Evolutionary conservation across 2,329 filamentous ascomycete species (phyloP), one percentile per base, ranked within the genome.

Genomic region (Ampelomyces quisqualis): DNA sequence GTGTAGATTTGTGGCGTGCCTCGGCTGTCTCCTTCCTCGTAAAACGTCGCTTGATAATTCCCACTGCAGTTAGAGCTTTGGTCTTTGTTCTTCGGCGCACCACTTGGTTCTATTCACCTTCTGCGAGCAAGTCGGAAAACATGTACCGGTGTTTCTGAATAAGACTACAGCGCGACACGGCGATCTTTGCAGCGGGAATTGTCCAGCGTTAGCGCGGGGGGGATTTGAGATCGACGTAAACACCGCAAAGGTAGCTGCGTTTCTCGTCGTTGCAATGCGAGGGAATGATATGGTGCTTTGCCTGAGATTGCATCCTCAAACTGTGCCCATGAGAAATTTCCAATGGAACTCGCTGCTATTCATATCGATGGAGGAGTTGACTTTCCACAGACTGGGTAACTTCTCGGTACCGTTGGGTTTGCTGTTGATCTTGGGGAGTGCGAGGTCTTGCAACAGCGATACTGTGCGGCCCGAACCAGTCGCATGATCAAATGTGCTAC

Each of bases 401-500:
- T 51, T 49, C 13, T 65, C 59, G 4, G 44, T 34, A 15, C 57
- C 57, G 38, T 60, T 62, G 11, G 26, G 31, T 18, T 44, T 42
- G 4, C 57, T 55, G 34, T 62, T 63, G 9, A 53, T 51, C 15
- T 59, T 63, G 11, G 62, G 51, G 7, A 58, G 49, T 3, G 64
- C 57, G 3, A 64, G 40, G 7, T 65, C 62, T 38, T 67, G 62
- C 19, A 67, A 43, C 6, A 67, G 42, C 6, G 61, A 65, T 1
- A 65, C 62, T 15, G 59, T 64, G 18, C 61, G 56, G 21, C 62
- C 54, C 15, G 62, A 64, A 14, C 62, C 59, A 19, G 60, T 65
- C 11, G 60, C 62, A 31, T 66, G 59, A 42, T 66, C 62, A 28
- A 66, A 67, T 3, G 62, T 62, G 29, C 56, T 58, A 19, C 57